Evolutionary conservation across 2,329 filamentous ascomycete genomes (phyloP).

Genomic region (Alternaria sp.): DNA sequence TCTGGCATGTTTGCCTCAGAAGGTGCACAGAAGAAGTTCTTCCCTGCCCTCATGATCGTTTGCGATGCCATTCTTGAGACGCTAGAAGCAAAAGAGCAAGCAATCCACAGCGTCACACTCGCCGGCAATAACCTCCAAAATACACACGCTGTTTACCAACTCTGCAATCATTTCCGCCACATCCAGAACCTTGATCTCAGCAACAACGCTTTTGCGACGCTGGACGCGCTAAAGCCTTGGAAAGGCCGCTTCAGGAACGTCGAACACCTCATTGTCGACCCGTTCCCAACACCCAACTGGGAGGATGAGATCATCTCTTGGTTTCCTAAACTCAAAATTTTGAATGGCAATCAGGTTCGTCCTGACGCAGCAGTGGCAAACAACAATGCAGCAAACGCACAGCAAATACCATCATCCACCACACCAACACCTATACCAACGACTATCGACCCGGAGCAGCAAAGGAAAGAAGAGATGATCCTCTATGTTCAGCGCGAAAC

Average conservation of each 20-base stretch:
- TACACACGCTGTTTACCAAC: constrained; percentile 74
- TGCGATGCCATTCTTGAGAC: constrained; percentile 81
- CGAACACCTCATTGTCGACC: constrained; percentile 77
- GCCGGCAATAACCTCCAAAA: constrained; percentile 81
- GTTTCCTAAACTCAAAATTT: constrained; percentile 81
- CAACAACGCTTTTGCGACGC: constrained; percentile 76
- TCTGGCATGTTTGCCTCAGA: constrained; percentile 79
- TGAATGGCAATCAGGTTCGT: constrained; percentile 79
- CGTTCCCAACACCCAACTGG: constrained; percentile 60
- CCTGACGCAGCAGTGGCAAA: constrained; percentile 66
- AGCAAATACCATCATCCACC: constrained; percentile 8
- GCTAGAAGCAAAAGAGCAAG: constrained; percentile 75
- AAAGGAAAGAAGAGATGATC: constrained; percentile 72
- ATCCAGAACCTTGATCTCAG: constrained; percentile 90
- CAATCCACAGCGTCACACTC: constrained; percentile 83
- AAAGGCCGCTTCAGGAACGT: constrained; percentile 79
- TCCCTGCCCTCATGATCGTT: constrained; percentile 89
- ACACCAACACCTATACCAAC: constrained; percentile 28
- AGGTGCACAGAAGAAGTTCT: constrained; percentile 83
- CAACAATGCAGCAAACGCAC: constrained; percentile 13
- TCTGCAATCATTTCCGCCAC: constrained; percentile 83
- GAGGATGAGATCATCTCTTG: constrained; percentile 76
- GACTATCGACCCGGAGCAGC: constrained; percentile 19
- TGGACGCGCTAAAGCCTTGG: constrained; percentile 77
- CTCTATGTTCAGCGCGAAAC: constrained; percentile 78